Conservation (phyloP, 148 eudicot genomes). For the Vaccinium vitisidaea region DNA sequence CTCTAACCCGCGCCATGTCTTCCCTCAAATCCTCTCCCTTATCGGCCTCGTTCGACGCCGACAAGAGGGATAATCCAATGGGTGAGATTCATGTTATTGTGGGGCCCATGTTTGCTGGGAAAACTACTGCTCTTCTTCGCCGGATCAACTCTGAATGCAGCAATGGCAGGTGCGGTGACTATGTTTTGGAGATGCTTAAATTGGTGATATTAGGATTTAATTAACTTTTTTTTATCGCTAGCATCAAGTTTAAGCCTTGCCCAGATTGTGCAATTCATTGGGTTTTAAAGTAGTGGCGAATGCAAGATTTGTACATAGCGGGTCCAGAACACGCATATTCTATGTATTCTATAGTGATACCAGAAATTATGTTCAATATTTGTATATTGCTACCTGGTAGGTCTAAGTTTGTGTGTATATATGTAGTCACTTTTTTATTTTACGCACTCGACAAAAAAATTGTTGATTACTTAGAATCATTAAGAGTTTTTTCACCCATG, state of each 20-base stretch:
- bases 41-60: background rate
- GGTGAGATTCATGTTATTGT: constrained; percentile 89
- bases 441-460: too few species aligned
- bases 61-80: background rate
- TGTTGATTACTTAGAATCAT: too few species aligned
- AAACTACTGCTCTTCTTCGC: constrained; percentile 82
- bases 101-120: constrained; percentile 89
- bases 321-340: too few species aligned
- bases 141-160: constrained; percentile 54
- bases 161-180: constrained; percentile 54
- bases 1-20: constrained; percentile 17
- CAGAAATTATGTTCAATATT: too few species aligned
- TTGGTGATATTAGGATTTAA: too few species aligned
- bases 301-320: too few species aligned
- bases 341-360: too few species aligned
- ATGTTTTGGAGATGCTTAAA: too few species aligned
- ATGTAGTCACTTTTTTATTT: too few species aligned
- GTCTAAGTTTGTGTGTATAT: too few species aligned
- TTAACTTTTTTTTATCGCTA: background rate
- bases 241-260: background rate
- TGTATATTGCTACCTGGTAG: too few species aligned
- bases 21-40: constrained; percentile 16
- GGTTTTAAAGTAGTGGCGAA: background rate
- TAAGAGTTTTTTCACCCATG: too few species aligned
- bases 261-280: background rate